phyloP scores from a whole-genome alignment of 805 yeast species.

The Saccharomycopsis javanensis region DNA sequence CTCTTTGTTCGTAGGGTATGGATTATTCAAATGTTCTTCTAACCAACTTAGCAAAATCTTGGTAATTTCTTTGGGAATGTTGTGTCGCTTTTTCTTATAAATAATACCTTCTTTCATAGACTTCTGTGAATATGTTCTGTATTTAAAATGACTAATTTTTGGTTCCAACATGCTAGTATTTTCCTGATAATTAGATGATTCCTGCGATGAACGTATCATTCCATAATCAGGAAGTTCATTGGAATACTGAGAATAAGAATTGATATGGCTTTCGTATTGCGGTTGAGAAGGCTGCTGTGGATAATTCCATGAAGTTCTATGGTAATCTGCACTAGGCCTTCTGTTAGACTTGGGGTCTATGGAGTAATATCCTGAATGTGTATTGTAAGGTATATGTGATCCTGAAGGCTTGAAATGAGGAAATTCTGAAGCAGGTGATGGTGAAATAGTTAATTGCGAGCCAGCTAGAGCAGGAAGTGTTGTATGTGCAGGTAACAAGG shows the following conservation, averaged over 20 bases:
- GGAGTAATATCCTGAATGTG: neutral
- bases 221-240: no score
- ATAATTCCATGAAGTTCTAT: no score
- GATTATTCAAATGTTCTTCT: constrained; percentile 61
- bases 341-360: neutral
- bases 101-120: neutral
- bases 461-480: neutral
- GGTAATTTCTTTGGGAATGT: constrained; percentile 71
- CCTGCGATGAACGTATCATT: no score
- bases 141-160: neutral
- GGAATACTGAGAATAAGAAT: no score
- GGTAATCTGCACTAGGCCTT: no score
- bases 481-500: neutral
- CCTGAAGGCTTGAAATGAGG: neutral
- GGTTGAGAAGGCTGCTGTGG: no score
- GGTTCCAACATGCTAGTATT: neutral
- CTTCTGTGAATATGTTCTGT: neutral
- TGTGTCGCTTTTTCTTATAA: constrained; percentile 43
- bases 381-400: neutral
- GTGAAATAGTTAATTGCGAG: neutral
- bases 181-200: neutral
- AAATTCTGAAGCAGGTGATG: neutral
- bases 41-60: constrained; percentile 69
- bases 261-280: neutral
- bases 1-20: constrained; percentile 76